Base-by-base conservation (phyloP, 176 grass and related monocot species). In the Saccharum officinarum region DNA sequence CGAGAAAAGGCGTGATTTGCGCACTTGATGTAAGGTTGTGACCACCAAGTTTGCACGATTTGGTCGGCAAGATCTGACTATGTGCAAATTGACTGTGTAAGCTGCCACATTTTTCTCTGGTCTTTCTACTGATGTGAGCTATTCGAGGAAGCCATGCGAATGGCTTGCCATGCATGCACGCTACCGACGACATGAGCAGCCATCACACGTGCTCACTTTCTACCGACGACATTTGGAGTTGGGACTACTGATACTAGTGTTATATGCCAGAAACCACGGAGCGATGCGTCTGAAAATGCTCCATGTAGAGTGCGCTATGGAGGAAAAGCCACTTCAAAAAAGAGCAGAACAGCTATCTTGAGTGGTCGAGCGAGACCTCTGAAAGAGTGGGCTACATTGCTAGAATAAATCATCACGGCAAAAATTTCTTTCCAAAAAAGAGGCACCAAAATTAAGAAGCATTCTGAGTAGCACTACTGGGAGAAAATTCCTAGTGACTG, bases 61-160 rank as follows among this genome's bases (percentile, higher is more conserved):
- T 66, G 69, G 15, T 81, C 42, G 77, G 70, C 28, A 81, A 25
- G 31, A 30, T 81, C 69, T 81, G 77, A 55, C 57, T 54, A 66
- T 18, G 57, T 45, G 59, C 45, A 81, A 3, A 41, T 66, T 39
- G 45, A 84, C 73, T 41, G 10, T 31, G 31, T 1, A 20, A 18
- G 60, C 31, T 22, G 33, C 8, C 26, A 31, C 42, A 36, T 38
- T 44, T 85, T 85, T 77, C 23, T 67, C 22, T 8, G 2, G 2
- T 9, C 37, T 69, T 69, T 7, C 18, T 25, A 62, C 17, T 25
- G 81, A 83, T 31, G 64, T 59, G 46, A 69, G 25, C 47, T 15
- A 42, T 22, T 26, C 6, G 34, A 77, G 3, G 34, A 59, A 85
- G 74, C 64, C 74, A 84, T 31, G n/a, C 14, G 0, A 67, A 84